A percentile compares a stretch with the other conserved stretches of the same genome.
Conservation (phyloP, 2,329 filamentous ascomycete genomes). For the Cytospora piceae region DNA sequence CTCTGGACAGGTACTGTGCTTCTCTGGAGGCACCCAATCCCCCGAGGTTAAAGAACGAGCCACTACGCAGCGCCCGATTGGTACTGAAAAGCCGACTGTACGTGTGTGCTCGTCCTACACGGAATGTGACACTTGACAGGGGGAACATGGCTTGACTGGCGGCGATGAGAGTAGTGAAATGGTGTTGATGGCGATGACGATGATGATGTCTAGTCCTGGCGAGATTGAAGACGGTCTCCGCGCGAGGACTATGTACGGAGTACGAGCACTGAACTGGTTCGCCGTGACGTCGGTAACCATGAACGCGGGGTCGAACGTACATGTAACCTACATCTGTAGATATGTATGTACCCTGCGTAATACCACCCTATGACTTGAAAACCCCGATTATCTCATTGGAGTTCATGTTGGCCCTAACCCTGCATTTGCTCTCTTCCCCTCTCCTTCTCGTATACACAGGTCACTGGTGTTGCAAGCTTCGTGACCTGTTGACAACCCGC, state of each 20-base stretch:
- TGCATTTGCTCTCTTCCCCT: too few relatives aligned
- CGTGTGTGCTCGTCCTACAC: background rate
- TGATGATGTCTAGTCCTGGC: background rate
- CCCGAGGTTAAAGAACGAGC: conserved; percentile 22
- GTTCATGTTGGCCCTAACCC: too few relatives aligned
- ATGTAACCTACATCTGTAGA: too few relatives aligned
- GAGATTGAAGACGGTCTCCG: too few relatives aligned
- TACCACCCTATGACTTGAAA: too few relatives aligned
- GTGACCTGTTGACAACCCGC: too few relatives aligned
- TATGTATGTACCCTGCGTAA: background rate
- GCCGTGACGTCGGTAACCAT: background rate
- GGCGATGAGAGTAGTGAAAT: background rate
- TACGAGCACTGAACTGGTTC: too few relatives aligned
- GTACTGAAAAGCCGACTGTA: conserved; percentile 15
- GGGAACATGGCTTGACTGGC: background rate
- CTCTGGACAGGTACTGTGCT: conserved; percentile 24
- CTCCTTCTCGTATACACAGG: too few relatives aligned
- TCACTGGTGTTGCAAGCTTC: too few relatives aligned
- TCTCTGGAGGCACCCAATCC: conserved; percentile 26
- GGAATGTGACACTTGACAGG: background rate
- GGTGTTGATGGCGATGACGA: background rate
- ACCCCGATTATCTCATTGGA: too few relatives aligned
- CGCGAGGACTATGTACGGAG: too few relatives aligned
- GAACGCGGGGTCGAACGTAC: background rate
- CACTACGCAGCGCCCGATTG: background rate